Evolutionary conservation across 495 filamentous ascomycete genomes (phyloP), one percentile per base, ranked within the genome.

Genomic region (Aspergillus hancockii): DNA sequence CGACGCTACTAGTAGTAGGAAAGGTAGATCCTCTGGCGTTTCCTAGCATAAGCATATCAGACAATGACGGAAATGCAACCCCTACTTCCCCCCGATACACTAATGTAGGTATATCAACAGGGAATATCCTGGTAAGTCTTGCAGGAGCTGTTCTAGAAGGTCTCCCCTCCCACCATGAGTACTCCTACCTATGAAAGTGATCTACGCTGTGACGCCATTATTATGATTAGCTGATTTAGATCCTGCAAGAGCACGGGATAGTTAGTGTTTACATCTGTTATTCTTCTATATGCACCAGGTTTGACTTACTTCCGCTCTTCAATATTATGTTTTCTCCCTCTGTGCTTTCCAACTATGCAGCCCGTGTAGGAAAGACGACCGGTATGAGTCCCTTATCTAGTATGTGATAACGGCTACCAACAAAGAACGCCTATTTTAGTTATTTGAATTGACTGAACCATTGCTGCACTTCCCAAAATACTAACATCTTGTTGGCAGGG

Each of bases 81-180:
- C 49, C 9, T 64, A 49, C 68, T 72, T 74, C 71, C 71, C 69
- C 71, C 69, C 71, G 69, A 65, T 59, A 50, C 67, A 65, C 71
- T 72, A 71, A 74, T 74, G 68, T 67, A 64, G 61, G 45, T 32
- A 45, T 63, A 58, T 55, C 49, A 64, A 59, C 58, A 63, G 62
- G 67, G 61, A 60, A 60, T 21, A 54, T 49, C 57, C 65, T 57
- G 36, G 63, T 56, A 49, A 52, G 59, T 54, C 54, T 34, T 62
- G 52, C 55, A 62, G 57, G 47, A 58, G 49, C 54, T 58, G 63
- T 70, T 74, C 71, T 69, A 69, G 69, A 68, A 74, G 52, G 53
- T 50, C 49, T 49, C 43, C 3, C 21, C 2, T 8, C 8, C 6
- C 6, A 21, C 8, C 43, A n/a, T 18, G 14, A 16, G 41, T 8